Base-by-base conservation (phyloP, 495 filamentous ascomycete genomes). In the Cercophora newfieldiana region DNA sequence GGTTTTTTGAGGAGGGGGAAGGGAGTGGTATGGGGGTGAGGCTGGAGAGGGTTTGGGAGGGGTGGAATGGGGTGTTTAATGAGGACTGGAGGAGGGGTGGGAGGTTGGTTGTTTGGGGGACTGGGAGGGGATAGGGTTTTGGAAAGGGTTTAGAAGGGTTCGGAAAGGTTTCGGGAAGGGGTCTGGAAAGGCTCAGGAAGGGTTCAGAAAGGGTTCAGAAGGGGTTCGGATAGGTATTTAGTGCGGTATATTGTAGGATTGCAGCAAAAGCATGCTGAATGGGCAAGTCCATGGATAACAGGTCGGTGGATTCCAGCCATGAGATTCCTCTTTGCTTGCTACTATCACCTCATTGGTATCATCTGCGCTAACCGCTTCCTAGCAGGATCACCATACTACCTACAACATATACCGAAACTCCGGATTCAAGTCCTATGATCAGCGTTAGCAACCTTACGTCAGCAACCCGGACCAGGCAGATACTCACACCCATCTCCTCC, bases 61-160 rank as follows among this genome's bases (percentile, higher is more conserved):
- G 83, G 10, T 91, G 85, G 76, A 99, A 97, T 78, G 90, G 86
- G 1, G 82, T 88, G 66, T 91, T 89, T 79, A 92, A 96, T 68
- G 95, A 97, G 72, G 95, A 99, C 78, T 88, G 84, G 83, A 85
- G 95, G 70, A 85, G 96, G 68, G 77, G 77, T 28, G 96, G 95
- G n/a, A 89, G 92, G 74, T 85, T 99, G 67, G 82, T 97, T 7
- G 91, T 97, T 50, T 99, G 84, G 84, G 82, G 81, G 65, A 81
- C 79, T 16, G 77, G 79, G n/a, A 44, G 37, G 37, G 18, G 37
- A 4, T 44, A 6, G 10, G 37, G 2, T 6, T 44, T 8, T 8
- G 4, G 37, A 14, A 44, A 14, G 37, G 37, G n/a, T n/a, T n/a
- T n/a, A 44, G 4, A 44, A 44, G 4, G 37, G n/a, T 8, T 8